phyloP scores from a whole-genome alignment of 1,284 basidiomycete genomes.

The Apiotrichum gamsii region DNA sequence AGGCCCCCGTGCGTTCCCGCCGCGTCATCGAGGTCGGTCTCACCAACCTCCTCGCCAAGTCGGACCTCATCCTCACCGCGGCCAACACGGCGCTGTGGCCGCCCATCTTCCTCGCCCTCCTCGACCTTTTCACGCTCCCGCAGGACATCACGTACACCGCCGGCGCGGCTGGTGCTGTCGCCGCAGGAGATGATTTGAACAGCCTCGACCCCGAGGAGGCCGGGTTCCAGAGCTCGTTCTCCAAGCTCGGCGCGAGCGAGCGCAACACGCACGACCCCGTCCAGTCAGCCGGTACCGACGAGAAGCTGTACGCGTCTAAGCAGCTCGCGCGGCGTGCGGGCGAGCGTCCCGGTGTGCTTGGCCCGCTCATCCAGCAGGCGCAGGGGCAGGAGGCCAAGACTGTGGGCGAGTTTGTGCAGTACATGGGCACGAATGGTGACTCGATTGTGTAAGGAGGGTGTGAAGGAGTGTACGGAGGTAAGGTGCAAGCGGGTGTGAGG shows the following conservation, averaged over 20 bases:
- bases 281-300: slow-evolving; percentile 42
- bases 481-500: too few species aligned
- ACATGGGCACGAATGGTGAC: slow-evolving; percentile 35
- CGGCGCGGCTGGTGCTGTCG: slow-evolving; percentile 46
- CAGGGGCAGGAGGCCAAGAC: slow-evolving; percentile 8
- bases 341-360: slow-evolving; percentile 44
- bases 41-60: slow-evolving; percentile 69
- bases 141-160: slow-evolving; percentile 56
- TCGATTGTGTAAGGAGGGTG: background rate
- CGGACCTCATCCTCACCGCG: slow-evolving; percentile 59
- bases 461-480: too few species aligned
- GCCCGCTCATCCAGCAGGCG: slow-evolving; percentile 38
- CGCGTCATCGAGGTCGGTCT: slow-evolving; percentile 81
- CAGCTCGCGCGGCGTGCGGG: slow-evolving; percentile 37
- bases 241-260: slow-evolving; percentile 74
- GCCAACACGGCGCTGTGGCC: slow-evolving; percentile 66
- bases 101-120: slow-evolving; percentile 60
- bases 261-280: slow-evolving; percentile 46
- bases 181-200: slow-evolving; percentile 52
- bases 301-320: slow-evolving; percentile 43
- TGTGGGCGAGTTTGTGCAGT: slow-evolving; percentile 36
- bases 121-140: slow-evolving; percentile 69
- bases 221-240: slow-evolving; percentile 90
- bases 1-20: slow-evolving; percentile 71
- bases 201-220: slow-evolving; percentile 77